Percentiles rank a stretch among this genome's conserved stretches.
Evolutionary conservation across 163 green algal genomes (phyloP).

Genomic region (Scenedesmus sp.): DNA sequence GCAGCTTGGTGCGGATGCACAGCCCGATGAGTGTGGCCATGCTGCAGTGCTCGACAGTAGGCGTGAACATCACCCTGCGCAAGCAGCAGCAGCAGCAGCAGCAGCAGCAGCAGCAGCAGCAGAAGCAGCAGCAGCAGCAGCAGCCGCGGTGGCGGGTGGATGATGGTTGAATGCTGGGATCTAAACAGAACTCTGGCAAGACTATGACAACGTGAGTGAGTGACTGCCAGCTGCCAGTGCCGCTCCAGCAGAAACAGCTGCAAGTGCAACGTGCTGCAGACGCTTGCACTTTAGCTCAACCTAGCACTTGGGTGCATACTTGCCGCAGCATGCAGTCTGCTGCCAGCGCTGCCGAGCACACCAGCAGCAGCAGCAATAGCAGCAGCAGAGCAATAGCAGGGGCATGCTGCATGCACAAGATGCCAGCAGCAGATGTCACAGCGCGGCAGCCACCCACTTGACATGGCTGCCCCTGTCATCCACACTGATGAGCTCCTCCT

Average conservation of each 20-base stretch:
- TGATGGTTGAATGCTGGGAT: no score
- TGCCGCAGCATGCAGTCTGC: no score
- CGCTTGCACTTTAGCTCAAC: no score
- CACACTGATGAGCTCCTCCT: constrained; percentile 88
- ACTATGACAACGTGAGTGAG: no score
- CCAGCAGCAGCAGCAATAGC: not conserved
- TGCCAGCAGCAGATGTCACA: not conserved
- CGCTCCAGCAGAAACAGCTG: no score
- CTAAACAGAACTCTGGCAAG: no score
- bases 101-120: not conserved
- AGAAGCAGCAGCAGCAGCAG: not conserved
- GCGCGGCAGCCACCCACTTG: constrained; percentile 60
- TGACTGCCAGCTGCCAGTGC: no score
- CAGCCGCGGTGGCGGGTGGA: no score
- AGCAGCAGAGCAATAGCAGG: not conserved
- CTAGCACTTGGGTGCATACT: no score
- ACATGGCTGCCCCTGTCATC: constrained; percentile 82
- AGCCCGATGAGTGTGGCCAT: constrained; percentile 99
- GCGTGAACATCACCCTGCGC: constrained; percentile 95
- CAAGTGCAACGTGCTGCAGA: no score
- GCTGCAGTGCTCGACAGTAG: constrained; percentile 96
- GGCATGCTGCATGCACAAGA: no score
- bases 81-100: not conserved
- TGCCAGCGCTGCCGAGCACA: no score
- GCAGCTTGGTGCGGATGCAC: constrained; percentile 94